A percentile compares a stretch with the other conserved stretches of the same genome.
Conservation (phyloP, 805 yeast genomes). For the Yamadazyma ubonensis region DNA sequence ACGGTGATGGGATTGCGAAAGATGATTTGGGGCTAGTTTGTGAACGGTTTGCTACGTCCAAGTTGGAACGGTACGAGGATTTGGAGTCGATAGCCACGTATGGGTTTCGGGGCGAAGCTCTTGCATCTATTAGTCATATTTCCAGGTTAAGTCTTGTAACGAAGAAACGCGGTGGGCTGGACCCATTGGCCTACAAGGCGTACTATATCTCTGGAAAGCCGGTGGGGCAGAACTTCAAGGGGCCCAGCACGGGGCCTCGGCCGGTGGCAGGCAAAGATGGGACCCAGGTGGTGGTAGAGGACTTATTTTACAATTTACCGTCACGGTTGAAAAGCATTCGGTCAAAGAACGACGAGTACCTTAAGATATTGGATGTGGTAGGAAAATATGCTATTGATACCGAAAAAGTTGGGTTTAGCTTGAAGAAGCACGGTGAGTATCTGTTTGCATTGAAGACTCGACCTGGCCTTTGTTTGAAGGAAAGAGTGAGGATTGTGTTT, state of each 20-base stretch:
- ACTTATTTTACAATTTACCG: slow-evolving; percentile 84
- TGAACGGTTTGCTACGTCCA: slow-evolving; percentile 90
- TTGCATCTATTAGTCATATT: slow-evolving; percentile 91
- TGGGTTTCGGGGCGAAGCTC: slow-evolving; percentile 96
- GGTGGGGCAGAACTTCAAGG: slow-evolving; percentile 41
- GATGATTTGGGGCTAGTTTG: slow-evolving; percentile 81
- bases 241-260: slow-evolving; percentile 46
- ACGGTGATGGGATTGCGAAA: slow-evolving; percentile 76
- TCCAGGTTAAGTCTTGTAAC: slow-evolving; percentile 79
- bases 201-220: slow-evolving; percentile 67
- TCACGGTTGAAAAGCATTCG: slow-evolving; percentile 68
- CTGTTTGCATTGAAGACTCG: slow-evolving; percentile 64
- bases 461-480: slow-evolving; percentile 49
- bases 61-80: slow-evolving; percentile 72
- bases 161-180: slow-evolving; percentile 47
- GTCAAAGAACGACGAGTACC: slow-evolving; percentile 70
- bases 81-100: slow-evolving; percentile 68
- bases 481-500: slow-evolving; percentile 69
- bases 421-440: slow-evolving; percentile 77
- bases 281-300: slow-evolving; percentile 82
- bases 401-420: slow-evolving; percentile 65
- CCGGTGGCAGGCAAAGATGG: slow-evolving; percentile 88
- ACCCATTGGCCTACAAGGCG: slow-evolving; percentile 70
- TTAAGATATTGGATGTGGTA: slow-evolving; percentile 75
- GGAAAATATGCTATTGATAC: slow-evolving; percentile 82